phyloP scores from a whole-genome alignment of 192 early-diverging fungal species.

The Podila minutissima region DNA sequence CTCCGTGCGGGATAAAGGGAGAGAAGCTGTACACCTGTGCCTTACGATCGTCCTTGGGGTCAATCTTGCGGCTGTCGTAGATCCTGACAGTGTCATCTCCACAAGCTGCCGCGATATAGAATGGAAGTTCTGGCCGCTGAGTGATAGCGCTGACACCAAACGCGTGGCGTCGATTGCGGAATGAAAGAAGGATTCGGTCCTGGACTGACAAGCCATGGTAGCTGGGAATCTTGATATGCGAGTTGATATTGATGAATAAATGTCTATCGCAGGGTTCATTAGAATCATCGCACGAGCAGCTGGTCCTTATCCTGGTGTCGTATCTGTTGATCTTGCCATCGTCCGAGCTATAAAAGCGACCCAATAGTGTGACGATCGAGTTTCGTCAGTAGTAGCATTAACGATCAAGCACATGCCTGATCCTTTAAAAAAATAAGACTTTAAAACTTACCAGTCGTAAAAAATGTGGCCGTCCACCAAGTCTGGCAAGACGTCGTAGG shows the following conservation, averaged over 20 bases:
- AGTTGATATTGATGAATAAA: slow-evolving; percentile 53
- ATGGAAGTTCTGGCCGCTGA: slow-evolving; percentile 53
- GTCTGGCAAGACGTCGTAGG: slow-evolving; percentile 63
- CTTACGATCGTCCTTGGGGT: slow-evolving; percentile 16
- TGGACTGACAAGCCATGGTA: not conserved
- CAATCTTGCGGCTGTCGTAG: slow-evolving; percentile 51
- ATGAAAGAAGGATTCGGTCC: slow-evolving; percentile 8
- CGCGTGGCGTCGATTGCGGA: slow-evolving; percentile 5
- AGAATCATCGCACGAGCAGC: slow-evolving; percentile 31
- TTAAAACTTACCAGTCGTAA: slow-evolving; percentile 45
- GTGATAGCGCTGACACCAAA: slow-evolving; percentile 55
- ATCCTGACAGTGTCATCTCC: slow-evolving; percentile 59
- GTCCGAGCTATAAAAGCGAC: slow-evolving; percentile 36
- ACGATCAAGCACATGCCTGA: too few relatives aligned
- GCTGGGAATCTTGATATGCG: not conserved
- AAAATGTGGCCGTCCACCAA: slow-evolving; percentile 53
- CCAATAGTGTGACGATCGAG: not conserved
- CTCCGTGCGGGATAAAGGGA: slow-evolving; percentile 26
- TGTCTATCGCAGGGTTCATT: slow-evolving; percentile 36
- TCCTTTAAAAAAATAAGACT: not conserved
- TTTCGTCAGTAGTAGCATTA: not conserved
- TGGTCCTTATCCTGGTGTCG: slow-evolving; percentile 51
- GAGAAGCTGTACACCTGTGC: slow-evolving; percentile 53
- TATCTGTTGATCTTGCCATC: slow-evolving; percentile 58
- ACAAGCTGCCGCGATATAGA: slow-evolving; percentile 59